These are phyloP conservation scores for Neofusicoccum cordaticola DNA, from an alignment of 2,329 filamentous ascomycete genomes.

Conservation along the genomic window DNA sequence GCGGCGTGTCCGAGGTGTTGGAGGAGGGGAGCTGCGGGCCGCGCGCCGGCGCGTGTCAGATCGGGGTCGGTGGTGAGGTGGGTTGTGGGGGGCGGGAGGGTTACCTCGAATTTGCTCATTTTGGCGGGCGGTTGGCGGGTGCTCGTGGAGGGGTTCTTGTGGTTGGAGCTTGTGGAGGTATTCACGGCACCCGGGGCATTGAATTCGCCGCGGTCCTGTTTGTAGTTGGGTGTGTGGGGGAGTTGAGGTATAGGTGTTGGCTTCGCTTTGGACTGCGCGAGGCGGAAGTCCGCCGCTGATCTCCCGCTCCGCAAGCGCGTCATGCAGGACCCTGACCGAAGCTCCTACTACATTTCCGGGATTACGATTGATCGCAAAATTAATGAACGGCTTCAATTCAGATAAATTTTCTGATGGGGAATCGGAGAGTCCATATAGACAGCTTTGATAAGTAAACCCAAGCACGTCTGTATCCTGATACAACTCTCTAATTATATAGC, in stretches of 20 bases:
- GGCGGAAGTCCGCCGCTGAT: slow-evolving; percentile 12
- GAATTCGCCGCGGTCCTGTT: background rate
- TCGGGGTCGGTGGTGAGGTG: background rate
- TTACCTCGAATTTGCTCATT: slow-evolving; percentile 16
- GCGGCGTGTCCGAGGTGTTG: background rate
- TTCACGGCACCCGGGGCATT: background rate
- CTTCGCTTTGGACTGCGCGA: background rate
- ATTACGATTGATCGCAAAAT: too few species aligned
- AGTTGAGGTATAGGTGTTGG: slow-evolving; percentile 3
- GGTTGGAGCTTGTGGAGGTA: background rate
- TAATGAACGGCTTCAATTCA: too few species aligned
- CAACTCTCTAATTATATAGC: too few species aligned
- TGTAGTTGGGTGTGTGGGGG: too few species aligned
- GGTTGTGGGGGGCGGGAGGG: background rate
- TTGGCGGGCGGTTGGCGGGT: background rate
- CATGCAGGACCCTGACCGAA: background rate
- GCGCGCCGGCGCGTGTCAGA: background rate
- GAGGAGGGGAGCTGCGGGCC: slow-evolving; percentile 11
- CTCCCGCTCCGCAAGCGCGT: slow-evolving; percentile 6
- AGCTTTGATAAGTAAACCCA: too few species aligned
- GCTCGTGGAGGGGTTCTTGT: background rate
- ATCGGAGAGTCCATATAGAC: too few species aligned
- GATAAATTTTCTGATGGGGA: too few species aligned
- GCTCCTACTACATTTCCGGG: background rate
- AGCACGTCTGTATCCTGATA: too few species aligned